Evolutionary conservation across 1,284 basidiomycete genomes (phyloP).

Genomic region (Inonotus hispidus): DNA sequence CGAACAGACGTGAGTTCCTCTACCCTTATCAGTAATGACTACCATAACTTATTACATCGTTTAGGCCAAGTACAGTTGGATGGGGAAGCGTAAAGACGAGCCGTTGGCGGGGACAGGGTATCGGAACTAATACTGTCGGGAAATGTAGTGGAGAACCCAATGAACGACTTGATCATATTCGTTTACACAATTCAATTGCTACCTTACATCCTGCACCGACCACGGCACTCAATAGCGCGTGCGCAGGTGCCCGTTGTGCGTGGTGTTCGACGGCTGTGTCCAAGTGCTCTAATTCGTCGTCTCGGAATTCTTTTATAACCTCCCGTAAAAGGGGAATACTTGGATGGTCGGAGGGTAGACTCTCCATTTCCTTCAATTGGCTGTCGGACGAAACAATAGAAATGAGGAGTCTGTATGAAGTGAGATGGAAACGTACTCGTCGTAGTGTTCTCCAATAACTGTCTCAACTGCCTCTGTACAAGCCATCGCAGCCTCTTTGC

Average conservation of each 20-base stretch:
- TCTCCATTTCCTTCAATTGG: constrained; percentile 68
- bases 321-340: constrained; percentile 74
- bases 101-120: constrained; percentile 27
- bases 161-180: constrained; percentile 44
- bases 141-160: constrained; percentile 13
- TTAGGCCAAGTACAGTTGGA: constrained; percentile 33
- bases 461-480: constrained; percentile 98
- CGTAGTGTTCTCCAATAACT: constrained; percentile 96
- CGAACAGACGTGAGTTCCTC: constrained; percentile 32
- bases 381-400: constrained; percentile 33
- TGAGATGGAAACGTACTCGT: constrained; percentile 67
- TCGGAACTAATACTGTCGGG: constrained; percentile 11
- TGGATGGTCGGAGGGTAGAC: constrained; percentile 61
- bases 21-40: neutral
- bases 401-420: neutral
- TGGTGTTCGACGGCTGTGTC: constrained; percentile 89
- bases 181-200: constrained; percentile 86
- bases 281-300: constrained; percentile 93
- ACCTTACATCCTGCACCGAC: constrained; percentile 84
- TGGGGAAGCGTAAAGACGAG: constrained; percentile 34
- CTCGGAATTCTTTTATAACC: constrained; percentile 83
- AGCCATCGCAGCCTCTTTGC: constrained; percentile 95
- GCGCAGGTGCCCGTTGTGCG: constrained; percentile 88
- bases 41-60: neutral
- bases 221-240: constrained; percentile 83